Base-by-base conservation (phyloP, 2,329 filamentous ascomycete species). In the Akanthomyces muscarius region DNA sequence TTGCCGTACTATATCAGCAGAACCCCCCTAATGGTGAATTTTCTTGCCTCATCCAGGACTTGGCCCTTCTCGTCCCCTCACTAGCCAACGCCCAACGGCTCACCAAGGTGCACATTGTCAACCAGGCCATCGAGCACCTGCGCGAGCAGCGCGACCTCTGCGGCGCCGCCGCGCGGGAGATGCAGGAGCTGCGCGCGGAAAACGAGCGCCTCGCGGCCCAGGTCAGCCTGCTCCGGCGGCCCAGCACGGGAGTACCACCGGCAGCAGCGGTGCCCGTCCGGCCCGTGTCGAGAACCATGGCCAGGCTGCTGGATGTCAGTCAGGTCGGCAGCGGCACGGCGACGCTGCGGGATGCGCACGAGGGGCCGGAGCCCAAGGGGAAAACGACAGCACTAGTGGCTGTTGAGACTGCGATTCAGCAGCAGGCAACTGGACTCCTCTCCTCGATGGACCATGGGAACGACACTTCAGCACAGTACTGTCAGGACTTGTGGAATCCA, bases 51-150 rank as follows among this genome's bases (percentile, higher is more conserved):
- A 41, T 6, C 7, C n/a, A 61, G 57, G 57, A 61, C 23, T 38
- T 61, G 14, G 57, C 57, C 18, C 28, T 38, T 52, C 48, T 61
- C 21, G 57, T 61, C 33, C 57, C 57, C 10, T 52, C 47, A 2
- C 47, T 61, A 6, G 57, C 57, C 16, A 25, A 51, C 23, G 16
- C 57, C 3, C 47, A 53, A 36, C 57, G 57, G 14, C 57, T 61
- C 21, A 52, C 57, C 45, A 61, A 61, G 44, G 57, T 61, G 38
- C 57, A 42, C 30, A 61, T 61, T 23, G 57, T 61, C n/a, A n/a
- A 28, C 48, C 23, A 61, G 23, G 44, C 57, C 30, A 61, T 52
- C 11, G 47, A 42, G 23, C 48, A 61, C 48, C 57, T 61, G 36
- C 47, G 57, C 25, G 23, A 42, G 23, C 57, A 53, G 23, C 57